These are phyloP conservation scores for Trypanosoma avium DNA, from an alignment of 208 protist species.

Conservation along the genomic window DNA sequence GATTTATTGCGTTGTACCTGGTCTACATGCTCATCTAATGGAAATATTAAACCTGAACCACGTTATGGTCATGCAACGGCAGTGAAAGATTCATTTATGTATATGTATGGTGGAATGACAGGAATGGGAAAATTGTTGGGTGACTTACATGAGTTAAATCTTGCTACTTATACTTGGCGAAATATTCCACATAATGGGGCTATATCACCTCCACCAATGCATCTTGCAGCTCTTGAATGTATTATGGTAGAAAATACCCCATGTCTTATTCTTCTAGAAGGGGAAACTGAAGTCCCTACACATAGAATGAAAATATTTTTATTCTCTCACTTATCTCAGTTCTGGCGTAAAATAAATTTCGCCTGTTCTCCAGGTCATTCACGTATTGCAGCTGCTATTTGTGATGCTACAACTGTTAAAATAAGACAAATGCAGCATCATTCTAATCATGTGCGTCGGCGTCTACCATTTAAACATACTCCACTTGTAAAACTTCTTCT, in stretches of 20 bases:
- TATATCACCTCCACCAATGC: conserved; percentile 51
- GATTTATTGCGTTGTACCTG: conserved; percentile 44
- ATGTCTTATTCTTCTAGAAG: conserved; percentile 57
- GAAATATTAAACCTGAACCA: conserved; percentile 35
- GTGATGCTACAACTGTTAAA: conserved; percentile 4
- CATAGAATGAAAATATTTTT: conserved; percentile 41
- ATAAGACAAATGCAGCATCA: neutral
- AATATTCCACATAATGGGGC: conserved; percentile 49
- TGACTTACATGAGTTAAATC: conserved; percentile 68
- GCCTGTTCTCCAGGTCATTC: conserved; percentile 32
- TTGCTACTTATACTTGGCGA: conserved; percentile 55
- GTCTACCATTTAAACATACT: neutral
- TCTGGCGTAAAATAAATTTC: conserved; percentile 48
- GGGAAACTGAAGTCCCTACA: conserved; percentile 12
- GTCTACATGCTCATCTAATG: conserved; percentile 33
- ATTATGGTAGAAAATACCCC: conserved; percentile 35
- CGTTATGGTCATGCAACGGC: conserved; percentile 61
- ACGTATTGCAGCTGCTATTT: conserved; percentile 30
- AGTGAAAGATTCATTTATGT: conserved; percentile 12
- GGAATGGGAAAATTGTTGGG: conserved; percentile 6
- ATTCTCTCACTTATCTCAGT: conserved; percentile 54
- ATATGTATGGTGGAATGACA: conserved; percentile 18
- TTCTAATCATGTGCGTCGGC: neutral
- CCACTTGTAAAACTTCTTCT: neutral
- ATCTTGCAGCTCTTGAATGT: conserved; percentile 51